Conservation (phyloP, 2,329 filamentous ascomycete genomes). For the Xylaria sp. region DNA sequence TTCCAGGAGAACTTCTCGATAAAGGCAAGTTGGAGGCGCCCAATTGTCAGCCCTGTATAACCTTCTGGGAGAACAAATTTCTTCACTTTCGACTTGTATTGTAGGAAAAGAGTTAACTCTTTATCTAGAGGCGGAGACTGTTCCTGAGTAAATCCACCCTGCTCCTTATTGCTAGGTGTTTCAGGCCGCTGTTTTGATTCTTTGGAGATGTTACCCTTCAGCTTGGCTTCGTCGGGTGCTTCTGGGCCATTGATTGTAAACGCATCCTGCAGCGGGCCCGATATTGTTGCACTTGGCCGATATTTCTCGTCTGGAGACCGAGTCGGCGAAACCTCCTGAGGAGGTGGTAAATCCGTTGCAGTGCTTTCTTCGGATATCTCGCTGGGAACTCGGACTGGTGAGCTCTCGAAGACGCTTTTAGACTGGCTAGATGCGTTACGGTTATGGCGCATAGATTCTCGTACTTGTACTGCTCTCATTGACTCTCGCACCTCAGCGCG, state of each 20-base stretch:
- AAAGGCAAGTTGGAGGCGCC: constrained; percentile 90
- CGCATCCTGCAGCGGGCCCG: constrained; percentile 65
- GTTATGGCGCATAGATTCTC: constrained; percentile 62
- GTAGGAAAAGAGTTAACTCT: constrained; percentile 91
- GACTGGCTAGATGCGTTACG: constrained; percentile 61
- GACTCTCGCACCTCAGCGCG: constrained; percentile 84
- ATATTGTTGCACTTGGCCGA: constrained; percentile 67
- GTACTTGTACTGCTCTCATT: constrained; percentile 72
- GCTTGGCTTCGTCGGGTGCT: constrained; percentile 46
- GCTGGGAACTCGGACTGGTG: constrained; percentile 67
- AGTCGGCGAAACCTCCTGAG: constrained; percentile 55
- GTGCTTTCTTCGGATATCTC: constrained; percentile 72
- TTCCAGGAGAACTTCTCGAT: constrained; percentile 99
- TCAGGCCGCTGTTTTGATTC: constrained; percentile 47
- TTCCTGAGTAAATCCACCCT: constrained; percentile 67
- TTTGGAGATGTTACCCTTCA: constrained; percentile 35
- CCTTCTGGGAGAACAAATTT: constrained; percentile 92
- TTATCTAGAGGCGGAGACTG: constrained; percentile 80
- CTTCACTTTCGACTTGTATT: constrained; percentile 97
- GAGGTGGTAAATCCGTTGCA: constrained; percentile 45
- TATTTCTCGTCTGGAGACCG: constrained; percentile 76
- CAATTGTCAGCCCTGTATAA: constrained; percentile 84
- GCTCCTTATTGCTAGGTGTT: constrained; percentile 60
- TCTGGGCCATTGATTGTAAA: constrained; percentile 54
- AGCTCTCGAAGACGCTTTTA: constrained; percentile 64